Percentiles rank a stretch among this genome's conserved stretches.
Evolutionary conservation across 345 rosid species (phyloP).

Genomic region (Raphanus sativus): DNA sequence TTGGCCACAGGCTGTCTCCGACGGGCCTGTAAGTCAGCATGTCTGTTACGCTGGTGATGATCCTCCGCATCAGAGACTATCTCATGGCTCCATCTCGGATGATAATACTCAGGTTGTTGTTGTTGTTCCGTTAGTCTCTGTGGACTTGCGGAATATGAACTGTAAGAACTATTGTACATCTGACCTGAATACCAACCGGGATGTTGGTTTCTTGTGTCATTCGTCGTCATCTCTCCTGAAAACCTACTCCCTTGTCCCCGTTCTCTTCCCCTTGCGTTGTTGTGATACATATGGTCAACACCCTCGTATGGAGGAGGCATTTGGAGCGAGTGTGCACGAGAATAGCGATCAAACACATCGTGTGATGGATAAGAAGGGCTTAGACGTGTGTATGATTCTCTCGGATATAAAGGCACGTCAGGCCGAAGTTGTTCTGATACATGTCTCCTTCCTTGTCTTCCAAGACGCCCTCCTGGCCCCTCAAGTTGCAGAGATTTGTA

Average conservation of each 20-base stretch:
- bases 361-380: slow-evolving; percentile 49
- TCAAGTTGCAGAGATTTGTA: slow-evolving; percentile 41
- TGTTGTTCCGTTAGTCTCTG: slow-evolving; percentile 53
- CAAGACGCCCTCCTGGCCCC: slow-evolving; percentile 40
- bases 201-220: slow-evolving; percentile 37
- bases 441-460: slow-evolving; percentile 44
- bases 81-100: slow-evolving; percentile 39
- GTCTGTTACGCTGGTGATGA: slow-evolving; percentile 44
- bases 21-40: slow-evolving; percentile 34
- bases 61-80: slow-evolving; percentile 47
- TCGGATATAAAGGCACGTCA: slow-evolving; percentile 40
- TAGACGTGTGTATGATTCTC: slow-evolving; percentile 47
- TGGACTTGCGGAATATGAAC: slow-evolving; percentile 63
- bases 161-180: slow-evolving; percentile 33
- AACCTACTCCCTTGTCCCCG: slow-evolving; percentile 41
- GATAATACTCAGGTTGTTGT: slow-evolving; percentile 46
- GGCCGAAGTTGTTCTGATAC: slow-evolving; percentile 46
- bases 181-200: slow-evolving; percentile 43
- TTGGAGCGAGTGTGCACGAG: slow-evolving; percentile 42
- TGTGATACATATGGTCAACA: slow-evolving; percentile 34
- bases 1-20: slow-evolving; percentile 48
- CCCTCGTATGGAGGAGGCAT: slow-evolving; percentile 38
- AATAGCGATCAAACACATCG: slow-evolving; percentile 40
- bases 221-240: slow-evolving; percentile 48
- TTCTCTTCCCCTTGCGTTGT: slow-evolving; percentile 32